phyloP scores from a whole-genome alignment of 345 rosid species.

The Excoecaria agallocha region DNA sequence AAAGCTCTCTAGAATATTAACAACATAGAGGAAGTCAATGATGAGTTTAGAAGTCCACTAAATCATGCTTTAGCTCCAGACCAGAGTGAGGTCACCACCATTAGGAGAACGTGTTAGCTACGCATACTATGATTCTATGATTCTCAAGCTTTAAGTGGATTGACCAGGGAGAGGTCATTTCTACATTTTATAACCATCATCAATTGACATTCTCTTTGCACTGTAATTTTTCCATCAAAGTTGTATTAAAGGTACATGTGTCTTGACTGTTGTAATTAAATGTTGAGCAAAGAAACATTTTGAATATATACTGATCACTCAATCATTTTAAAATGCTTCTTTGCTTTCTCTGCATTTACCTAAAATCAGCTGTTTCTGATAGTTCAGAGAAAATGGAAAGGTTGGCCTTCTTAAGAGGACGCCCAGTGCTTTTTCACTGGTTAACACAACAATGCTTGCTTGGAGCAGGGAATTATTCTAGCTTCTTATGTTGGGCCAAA shows the following conservation, averaged over 20 bases:
- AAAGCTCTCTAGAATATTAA: not conserved
- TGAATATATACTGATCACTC: not conserved
- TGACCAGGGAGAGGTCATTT: not conserved
- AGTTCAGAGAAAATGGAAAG: constrained; percentile 14
- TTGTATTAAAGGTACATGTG: not conserved
- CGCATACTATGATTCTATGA: not conserved
- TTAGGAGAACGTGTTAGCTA: not conserved
- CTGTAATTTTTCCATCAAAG: no score
- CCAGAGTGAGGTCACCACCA: not conserved
- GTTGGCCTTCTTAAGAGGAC: not conserved
- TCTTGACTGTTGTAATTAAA: not conserved
- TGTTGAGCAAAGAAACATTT: not conserved
- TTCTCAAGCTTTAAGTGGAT: not conserved
- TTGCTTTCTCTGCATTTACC: not conserved
- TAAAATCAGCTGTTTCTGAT: not conserved
- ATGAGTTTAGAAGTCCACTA: not conserved
- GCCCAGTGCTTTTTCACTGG: constrained; percentile 1
- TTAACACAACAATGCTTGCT: constrained; percentile 5
- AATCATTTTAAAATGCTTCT: not conserved
- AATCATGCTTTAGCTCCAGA: not conserved
- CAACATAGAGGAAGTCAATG: not conserved
- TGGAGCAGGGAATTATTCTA: not conserved
- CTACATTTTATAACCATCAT: not conserved
- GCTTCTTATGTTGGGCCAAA: not conserved
- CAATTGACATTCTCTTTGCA: no score